These are phyloP conservation scores for Pittosporum tobira DNA, from an alignment of 129 eudicot genomes.

Conservation along the genomic window DNA sequence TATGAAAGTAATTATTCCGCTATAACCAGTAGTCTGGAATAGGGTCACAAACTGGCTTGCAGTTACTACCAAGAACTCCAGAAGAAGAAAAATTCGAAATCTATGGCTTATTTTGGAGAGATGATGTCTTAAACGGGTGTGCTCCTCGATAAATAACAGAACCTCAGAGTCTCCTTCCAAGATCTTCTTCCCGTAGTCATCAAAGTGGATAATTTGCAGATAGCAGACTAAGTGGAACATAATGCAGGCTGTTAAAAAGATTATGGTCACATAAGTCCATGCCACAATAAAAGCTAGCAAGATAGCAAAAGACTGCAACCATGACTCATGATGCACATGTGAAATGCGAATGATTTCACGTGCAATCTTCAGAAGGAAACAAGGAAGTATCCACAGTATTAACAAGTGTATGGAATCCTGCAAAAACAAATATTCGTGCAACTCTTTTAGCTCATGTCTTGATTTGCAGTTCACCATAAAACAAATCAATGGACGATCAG, in stretches of 20 bases:
- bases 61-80: conserved; percentile 59
- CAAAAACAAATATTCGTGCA: conserved; percentile 1
- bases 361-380: conserved; percentile 50
- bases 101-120: conserved; percentile 86
- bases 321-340: conserved; percentile 42
- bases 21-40: conserved; percentile 49
- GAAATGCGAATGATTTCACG: conserved; percentile 51
- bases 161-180: conserved; percentile 61
- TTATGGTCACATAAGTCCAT: conserved; percentile 49
- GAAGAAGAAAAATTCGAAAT: conserved; percentile 62
- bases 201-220: conserved; percentile 72
- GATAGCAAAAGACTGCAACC: conserved; percentile 47
- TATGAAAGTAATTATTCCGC: conserved; percentile 43
- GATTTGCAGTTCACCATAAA: neutral
- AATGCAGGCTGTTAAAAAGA: conserved; percentile 53
- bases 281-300: conserved; percentile 40
- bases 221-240: conserved; percentile 68
- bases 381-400: conserved; percentile 54
- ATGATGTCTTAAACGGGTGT: conserved; percentile 51
- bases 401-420: conserved; percentile 55
- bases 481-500: neutral
- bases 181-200: conserved; percentile 55
- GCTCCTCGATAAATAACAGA: conserved; percentile 54
- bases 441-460: neutral
- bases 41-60: conserved; percentile 58